Conservation (phyloP, 192 early-diverging fungal species). For the Coemansia sp. region DNA sequence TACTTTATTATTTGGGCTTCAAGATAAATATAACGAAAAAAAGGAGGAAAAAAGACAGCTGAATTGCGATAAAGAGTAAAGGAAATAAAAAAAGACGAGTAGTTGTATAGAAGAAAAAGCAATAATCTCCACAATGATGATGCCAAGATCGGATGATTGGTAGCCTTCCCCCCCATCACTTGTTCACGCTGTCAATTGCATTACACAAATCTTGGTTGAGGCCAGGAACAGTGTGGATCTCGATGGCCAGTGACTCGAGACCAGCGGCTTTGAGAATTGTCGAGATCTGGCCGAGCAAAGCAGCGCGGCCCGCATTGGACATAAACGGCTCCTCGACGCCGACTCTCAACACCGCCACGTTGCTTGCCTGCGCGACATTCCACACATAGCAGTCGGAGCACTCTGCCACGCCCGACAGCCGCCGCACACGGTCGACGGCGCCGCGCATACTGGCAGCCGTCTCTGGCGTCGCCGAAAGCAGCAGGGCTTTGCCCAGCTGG, state of each 20-base stretch:
- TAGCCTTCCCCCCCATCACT: too few relatives aligned
- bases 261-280: conserved; percentile 16
- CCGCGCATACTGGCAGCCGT: not conserved
- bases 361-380: conserved; percentile 16
- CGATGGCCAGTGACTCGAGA: conserved; percentile 18
- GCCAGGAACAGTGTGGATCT: not conserved
- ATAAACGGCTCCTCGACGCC: not conserved
- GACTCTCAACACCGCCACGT: conserved; percentile 25
- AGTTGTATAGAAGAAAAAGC: not conserved
- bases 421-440: conserved; percentile 17
- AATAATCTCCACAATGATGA: too few relatives aligned
- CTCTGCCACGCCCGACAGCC: conserved; percentile 24
- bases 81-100: not conserved
- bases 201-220: too few relatives aligned
- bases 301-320: not conserved
- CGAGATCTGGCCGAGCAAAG: conserved; percentile 16
- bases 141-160: too few relatives aligned
- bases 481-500: conserved; percentile 21
- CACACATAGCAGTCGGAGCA: conserved; percentile 30
- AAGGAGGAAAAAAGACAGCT: conserved; percentile 6
- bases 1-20: not conserved
- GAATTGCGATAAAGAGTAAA: not conserved
- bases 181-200: too few relatives aligned
- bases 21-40: conserved; percentile 2
- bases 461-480: conserved; percentile 18